Percentiles rank a stretch among this genome's conserved stretches.
Conservation (phyloP, 495 filamentous ascomycete genomes). For the Aspergillus nidulans region DNA sequence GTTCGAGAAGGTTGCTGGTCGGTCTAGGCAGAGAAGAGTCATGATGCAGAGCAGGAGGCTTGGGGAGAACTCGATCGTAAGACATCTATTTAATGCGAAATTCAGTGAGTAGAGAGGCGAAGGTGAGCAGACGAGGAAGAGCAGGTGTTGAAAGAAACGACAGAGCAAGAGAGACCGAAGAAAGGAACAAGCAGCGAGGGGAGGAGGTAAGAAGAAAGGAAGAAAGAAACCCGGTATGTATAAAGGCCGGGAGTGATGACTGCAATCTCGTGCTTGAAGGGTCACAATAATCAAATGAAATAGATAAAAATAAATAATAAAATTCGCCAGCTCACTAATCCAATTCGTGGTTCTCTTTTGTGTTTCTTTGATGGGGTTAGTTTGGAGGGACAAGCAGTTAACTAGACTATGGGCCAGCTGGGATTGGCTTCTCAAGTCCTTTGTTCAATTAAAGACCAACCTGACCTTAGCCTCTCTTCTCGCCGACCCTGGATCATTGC, state of each 20-base stretch:
- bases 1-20: slow-evolving; percentile 42
- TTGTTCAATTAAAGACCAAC: slow-evolving; percentile 20
- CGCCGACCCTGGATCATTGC: slow-evolving; percentile 2
- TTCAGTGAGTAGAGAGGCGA: slow-evolving; percentile 14
- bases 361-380: slow-evolving; percentile 24
- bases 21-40: slow-evolving; percentile 32
- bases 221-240: slow-evolving; percentile 7
- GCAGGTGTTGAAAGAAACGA: slow-evolving; percentile 13
- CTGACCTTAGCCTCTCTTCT: slow-evolving; percentile 6
- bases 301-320: slow-evolving; percentile 12
- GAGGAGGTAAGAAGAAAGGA: slow-evolving; percentile 10
- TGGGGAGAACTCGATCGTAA: slow-evolving; percentile 54
- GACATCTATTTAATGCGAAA: slow-evolving; percentile 49
- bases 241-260: slow-evolving; percentile 6
- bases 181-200: slow-evolving; percentile 12
- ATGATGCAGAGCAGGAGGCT: slow-evolving; percentile 44
- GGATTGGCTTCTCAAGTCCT: slow-evolving; percentile 25
- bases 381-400: slow-evolving; percentile 10
- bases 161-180: slow-evolving; percentile 1
- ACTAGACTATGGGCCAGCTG: too few species aligned
- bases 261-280: slow-evolving; percentile 7
- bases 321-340: neutral
- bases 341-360: slow-evolving; percentile 13
- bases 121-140: slow-evolving; percentile 14
- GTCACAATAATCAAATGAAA: slow-evolving; percentile 3